phyloP scores from a whole-genome alignment of 108 stramenopile genomes.

The Skeletonema grethae region DNA sequence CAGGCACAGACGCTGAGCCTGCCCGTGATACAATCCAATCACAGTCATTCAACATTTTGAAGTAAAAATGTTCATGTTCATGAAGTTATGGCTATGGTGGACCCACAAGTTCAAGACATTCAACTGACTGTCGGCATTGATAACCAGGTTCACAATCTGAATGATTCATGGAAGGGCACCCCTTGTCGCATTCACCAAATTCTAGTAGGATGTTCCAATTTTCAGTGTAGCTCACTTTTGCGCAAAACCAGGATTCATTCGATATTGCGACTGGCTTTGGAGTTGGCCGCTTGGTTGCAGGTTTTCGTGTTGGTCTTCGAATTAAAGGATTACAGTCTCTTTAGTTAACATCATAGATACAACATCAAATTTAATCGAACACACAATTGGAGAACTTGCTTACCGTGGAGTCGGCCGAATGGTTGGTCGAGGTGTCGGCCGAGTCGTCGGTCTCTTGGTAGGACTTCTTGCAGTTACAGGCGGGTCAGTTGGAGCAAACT shows the following conservation, averaged over 20 bases:
- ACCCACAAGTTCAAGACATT: conserved; percentile 14
- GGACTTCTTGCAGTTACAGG: background rate
- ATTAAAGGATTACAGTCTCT: background rate
- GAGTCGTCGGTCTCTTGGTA: conserved; percentile 7
- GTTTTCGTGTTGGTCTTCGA: conserved; percentile 2
- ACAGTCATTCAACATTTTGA: background rate
- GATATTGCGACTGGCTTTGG: conserved; percentile 14
- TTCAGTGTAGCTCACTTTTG: conserved; percentile 24
- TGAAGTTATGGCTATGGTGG: background rate
- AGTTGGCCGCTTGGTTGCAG: conserved; percentile 18
- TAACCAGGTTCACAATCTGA: conserved; percentile 34
- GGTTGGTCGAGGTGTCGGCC: conserved; percentile 5
- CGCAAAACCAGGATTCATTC: conserved; percentile 28
- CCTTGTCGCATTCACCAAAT: conserved; percentile 28
- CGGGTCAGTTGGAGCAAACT: conserved; percentile 3
- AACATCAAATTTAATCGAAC: background rate
- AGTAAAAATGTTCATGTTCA: too few species aligned
- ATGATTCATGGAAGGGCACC: conserved; percentile 29
- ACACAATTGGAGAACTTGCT: background rate
- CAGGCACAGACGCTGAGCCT: too few species aligned
- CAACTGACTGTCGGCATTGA: conserved; percentile 27
- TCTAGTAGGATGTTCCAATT: conserved; percentile 49
- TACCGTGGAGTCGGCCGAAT: conserved; percentile 5
- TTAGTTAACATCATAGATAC: background rate
- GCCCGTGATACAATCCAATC: background rate